Conservation (phyloP, 139 green algal species). For the Chlorella sp. region DNA sequence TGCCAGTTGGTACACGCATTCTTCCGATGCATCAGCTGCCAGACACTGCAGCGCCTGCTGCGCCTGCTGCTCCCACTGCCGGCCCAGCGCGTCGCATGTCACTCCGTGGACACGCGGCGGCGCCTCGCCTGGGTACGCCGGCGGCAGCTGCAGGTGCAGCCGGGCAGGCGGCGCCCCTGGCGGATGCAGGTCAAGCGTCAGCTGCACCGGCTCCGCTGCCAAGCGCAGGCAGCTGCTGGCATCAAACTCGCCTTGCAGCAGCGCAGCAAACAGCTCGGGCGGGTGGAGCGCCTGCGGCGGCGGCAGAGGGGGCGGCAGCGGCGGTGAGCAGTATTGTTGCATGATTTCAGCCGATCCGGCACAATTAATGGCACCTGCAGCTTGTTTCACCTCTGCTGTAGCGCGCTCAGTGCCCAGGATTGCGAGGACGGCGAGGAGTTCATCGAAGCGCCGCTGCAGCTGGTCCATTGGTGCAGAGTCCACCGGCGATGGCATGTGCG, state of each 20-base stretch:
- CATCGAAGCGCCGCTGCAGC: background rate
- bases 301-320: background rate
- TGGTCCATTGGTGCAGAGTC: background rate
- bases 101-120: background rate
- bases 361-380: background rate
- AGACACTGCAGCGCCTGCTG: background rate
- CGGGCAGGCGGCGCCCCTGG: background rate
- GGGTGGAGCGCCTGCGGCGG: background rate
- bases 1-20: constrained; percentile 1
- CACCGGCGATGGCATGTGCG: no score
- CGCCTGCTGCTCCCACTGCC: background rate
- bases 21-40: background rate
- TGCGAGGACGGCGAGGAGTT: background rate
- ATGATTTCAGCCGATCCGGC: background rate
- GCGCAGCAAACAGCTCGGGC: background rate
- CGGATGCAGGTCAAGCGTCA: background rate
- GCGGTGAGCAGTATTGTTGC: background rate
- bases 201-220: no score
- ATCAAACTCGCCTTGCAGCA: background rate
- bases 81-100: background rate
- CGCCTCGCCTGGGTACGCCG: background rate
- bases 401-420: background rate
- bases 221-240: background rate
- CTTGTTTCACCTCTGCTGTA: background rate
- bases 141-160: constrained; percentile 8